Evolutionary conservation across 2,329 filamentous ascomycete genomes (phyloP).

Genomic region (Epichloe sibirici): DNA sequence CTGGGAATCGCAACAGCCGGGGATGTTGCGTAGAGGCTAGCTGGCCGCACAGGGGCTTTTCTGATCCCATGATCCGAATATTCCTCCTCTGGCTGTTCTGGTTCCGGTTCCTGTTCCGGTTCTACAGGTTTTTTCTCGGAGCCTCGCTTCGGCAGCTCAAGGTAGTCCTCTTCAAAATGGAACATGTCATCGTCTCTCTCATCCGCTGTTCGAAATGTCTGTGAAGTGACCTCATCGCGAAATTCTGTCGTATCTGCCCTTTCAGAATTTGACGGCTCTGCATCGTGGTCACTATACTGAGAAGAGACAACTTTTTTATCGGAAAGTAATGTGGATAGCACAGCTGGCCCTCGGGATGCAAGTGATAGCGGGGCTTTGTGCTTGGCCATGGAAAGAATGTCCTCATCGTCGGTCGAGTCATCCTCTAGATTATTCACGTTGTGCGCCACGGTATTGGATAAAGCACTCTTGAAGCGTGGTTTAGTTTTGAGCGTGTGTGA

Average conservation of each 20-base stretch:
- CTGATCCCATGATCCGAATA: slow-evolving; percentile 6
- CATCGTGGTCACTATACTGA: background rate
- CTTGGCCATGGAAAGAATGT: slow-evolving; percentile 28
- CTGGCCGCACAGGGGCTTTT: background rate
- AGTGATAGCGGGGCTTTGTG: background rate
- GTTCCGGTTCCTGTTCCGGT: background rate
- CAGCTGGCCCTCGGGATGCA: background rate
- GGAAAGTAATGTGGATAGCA: slow-evolving; percentile 14
- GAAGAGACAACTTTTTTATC: slow-evolving; percentile 6
- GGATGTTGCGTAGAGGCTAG: slow-evolving; percentile 28
- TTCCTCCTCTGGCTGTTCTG: slow-evolving; percentile 17
- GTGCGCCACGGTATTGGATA: background rate
- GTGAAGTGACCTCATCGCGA: background rate
- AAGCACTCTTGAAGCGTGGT: background rate
- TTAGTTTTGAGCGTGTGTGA: background rate
- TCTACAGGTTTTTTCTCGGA: background rate
- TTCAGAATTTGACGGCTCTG: background rate
- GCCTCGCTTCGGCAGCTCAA: slow-evolving; percentile 14
- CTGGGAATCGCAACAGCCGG: slow-evolving; percentile 28
- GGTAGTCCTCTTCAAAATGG: slow-evolving; percentile 29
- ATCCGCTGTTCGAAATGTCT: background rate
- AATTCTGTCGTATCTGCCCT: background rate
- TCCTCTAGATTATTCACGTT: slow-evolving; percentile 12
- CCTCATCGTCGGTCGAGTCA: slow-evolving; percentile 28
- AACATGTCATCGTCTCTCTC: slow-evolving; percentile 30